Evolutionary conservation across 371 early-diverging fungal genomes (phyloP), one percentile per base, ranked within the genome.

Genomic region (Lichtheimia ramosa): DNA sequence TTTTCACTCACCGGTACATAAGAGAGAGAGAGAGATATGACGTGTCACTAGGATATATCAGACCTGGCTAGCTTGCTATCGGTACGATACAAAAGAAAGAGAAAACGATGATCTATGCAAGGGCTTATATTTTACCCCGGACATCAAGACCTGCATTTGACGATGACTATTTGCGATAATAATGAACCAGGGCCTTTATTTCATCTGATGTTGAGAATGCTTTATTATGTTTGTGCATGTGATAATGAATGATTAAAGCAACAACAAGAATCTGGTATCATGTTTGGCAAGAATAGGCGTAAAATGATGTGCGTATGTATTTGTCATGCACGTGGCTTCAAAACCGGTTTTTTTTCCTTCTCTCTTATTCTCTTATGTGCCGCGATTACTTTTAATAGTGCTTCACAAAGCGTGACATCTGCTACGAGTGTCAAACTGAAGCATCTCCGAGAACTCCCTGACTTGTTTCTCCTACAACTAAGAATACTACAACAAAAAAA

Each of bases 401-500:
- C 53, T 18, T 53, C 53, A 16, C 13, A 53, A 7, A 40, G 16
- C 12, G 40, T 53, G 53, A 39, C 53, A 53, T n/a, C 18, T 53
- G 25, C 27, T 52, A 18, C 53, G 20, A 18, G 53, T 53, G 34
- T 6, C 34, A 34, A 34, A 34, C 34, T 34, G 34, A 34, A 53
- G 53, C 53, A 53, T 53, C 40, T 39, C 20, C 28, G 21, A 39
- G 34, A 13, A 21, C 53, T 21, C 20, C 40, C 0, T 53, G n/a
- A 40, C 40, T 46, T 46, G 18, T n/a, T n/a, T 46, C 20, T 46
- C 46, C 18, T 46, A 34, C 34, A n/a, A n/a, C n/a, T n/a, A n/a
- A n/a, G n/a, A n/a, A n/a, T 7, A 20, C 20, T 5, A 46, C 20
- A 20, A n/a, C 20, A 20, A 46, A 20, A n/a, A 7, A 20, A 46